Conservation (phyloP, 2,329 filamentous ascomycete species). For the Whalleya microplaca region DNA sequence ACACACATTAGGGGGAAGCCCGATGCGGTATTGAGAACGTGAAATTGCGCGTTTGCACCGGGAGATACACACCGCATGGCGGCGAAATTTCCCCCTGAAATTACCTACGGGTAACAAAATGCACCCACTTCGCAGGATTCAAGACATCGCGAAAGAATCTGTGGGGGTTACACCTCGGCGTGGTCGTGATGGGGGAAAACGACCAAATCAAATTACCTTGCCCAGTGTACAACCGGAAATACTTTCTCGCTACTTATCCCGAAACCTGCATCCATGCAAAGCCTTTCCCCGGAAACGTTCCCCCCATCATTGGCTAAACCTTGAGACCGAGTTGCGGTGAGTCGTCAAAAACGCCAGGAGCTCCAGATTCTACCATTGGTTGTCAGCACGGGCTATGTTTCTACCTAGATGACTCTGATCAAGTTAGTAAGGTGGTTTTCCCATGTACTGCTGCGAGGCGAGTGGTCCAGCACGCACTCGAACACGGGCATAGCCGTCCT, state of each 20-base stretch:
- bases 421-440: background rate
- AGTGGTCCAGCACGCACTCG: no score
- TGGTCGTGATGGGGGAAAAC: no score
- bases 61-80: background rate
- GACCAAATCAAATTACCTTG: no score
- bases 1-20: background rate
- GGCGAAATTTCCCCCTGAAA: background rate
- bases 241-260: slow-evolving; percentile 8
- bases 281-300: slow-evolving; percentile 1
- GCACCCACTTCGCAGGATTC: background rate
- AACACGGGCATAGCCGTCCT: background rate
- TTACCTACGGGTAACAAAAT: background rate
- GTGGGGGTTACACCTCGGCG: background rate
- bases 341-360: slow-evolving; percentile 13
- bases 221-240: background rate
- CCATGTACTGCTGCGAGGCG: background rate
- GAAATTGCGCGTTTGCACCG: background rate
- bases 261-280: slow-evolving; percentile 19
- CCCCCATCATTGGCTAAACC: slow-evolving; percentile 12
- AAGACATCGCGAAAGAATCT: background rate
- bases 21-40: background rate
- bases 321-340: slow-evolving; percentile 19
- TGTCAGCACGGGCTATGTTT: background rate
- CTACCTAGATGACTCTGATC: background rate
- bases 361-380: background rate